phyloP scores from a whole-genome alignment of 1,284 basidiomycete species.

The Tremellales sp. region DNA sequence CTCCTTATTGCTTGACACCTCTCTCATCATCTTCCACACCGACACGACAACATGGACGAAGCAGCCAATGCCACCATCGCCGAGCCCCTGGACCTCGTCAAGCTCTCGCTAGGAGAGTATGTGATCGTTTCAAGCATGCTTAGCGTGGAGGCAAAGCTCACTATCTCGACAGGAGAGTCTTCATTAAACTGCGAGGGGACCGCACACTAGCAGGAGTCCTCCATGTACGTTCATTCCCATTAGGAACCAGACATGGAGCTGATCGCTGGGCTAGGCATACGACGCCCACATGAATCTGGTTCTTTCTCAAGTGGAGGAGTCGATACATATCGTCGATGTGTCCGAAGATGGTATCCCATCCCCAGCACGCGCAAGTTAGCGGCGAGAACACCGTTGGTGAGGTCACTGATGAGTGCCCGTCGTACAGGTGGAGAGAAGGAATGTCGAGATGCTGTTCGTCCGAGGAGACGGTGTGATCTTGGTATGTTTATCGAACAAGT shows the following conservation, averaged over 20 bases:
- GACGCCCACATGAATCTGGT: constrained; percentile 99
- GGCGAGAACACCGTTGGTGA: not conserved
- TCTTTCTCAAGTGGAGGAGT: constrained; percentile 94
- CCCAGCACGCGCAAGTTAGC: constrained; percentile 49
- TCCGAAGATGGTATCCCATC: constrained; percentile 50
- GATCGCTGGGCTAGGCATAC: constrained; percentile 67
- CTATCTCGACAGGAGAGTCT: constrained; percentile 38
- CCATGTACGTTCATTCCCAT: constrained; percentile 68
- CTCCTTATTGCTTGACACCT: not conserved
- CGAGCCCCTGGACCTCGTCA: constrained; percentile 97
- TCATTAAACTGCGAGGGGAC: constrained; percentile 84
- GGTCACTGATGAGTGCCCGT: not conserved
- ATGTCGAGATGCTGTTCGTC: constrained; percentile 97
- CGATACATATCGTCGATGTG: constrained; percentile 83
- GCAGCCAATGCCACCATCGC: constrained; percentile 65
- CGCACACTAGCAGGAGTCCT: constrained; percentile 87
- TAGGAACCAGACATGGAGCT: not conserved
- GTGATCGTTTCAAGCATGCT: constrained; percentile 63
- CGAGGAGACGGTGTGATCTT: constrained; percentile 91
- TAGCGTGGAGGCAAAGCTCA: not conserved
- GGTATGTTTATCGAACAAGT: constrained; percentile 52
- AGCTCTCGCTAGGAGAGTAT: constrained; percentile 90
- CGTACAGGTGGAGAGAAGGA: constrained; percentile 81
- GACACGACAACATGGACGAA: constrained; percentile 50
- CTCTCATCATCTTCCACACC: constrained; percentile 1